Conservation (phyloP, 257 asterid species). For the Solanum raphanifolium region DNA sequence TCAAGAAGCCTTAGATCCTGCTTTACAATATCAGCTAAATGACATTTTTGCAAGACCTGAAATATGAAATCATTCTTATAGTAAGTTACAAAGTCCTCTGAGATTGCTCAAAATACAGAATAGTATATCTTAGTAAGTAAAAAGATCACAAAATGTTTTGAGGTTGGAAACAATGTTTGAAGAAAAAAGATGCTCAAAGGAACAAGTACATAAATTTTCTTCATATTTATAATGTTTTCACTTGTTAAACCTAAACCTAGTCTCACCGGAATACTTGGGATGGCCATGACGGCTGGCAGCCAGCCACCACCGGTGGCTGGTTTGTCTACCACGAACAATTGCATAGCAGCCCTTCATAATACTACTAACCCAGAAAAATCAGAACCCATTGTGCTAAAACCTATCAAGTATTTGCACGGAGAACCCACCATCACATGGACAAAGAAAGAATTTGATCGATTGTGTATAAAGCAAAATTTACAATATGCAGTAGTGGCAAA, state of each 20-base stretch:
- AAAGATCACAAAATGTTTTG: neutral
- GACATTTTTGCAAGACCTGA: slow-evolving; percentile 66
- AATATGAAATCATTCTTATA: neutral
- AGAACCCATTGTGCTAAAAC: neutral
- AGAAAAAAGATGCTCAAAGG: neutral
- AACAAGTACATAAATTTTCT: neutral
- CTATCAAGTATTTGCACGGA: neutral
- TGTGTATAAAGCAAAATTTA: neutral
- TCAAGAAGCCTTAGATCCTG: slow-evolving; percentile 64
- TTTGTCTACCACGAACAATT: neutral
- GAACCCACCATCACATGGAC: neutral
- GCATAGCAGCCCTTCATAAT: neutral
- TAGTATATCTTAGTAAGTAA: neutral
- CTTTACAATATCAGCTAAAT: slow-evolving; percentile 44
- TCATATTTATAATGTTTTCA: neutral
- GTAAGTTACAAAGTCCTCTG: neutral
- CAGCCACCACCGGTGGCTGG: neutral
- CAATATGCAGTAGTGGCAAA: neutral
- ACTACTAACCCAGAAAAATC: neutral
- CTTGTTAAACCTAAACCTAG: neutral
- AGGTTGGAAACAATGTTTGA: neutral
- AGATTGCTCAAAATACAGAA: neutral
- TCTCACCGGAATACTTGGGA: neutral
- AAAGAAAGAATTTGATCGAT: neutral
- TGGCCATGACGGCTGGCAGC: neutral